These are phyloP conservation scores for Backusella westeae DNA, from an alignment of 192 early-diverging fungal species.

Conservation along the genomic window DNA sequence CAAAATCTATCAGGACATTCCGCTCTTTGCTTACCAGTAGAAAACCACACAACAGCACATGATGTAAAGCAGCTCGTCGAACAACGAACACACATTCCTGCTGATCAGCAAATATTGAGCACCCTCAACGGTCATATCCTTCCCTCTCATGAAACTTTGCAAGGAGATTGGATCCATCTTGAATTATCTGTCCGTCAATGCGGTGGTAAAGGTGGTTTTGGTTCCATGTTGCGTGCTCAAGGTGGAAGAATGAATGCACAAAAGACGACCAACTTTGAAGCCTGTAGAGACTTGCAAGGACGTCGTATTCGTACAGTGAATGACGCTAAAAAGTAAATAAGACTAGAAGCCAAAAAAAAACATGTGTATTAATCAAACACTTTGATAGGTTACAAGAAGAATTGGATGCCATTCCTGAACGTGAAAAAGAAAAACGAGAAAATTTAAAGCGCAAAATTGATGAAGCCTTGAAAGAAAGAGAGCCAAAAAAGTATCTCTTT, in stretches of 20 bases:
- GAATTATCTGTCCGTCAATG: conserved; percentile 52
- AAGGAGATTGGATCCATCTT: conserved; percentile 26
- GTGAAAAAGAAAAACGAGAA: conserved; percentile 61
- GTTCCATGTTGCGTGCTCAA: conserved; percentile 89
- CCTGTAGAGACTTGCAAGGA: conserved; percentile 91
- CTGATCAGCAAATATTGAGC: conserved; percentile 39
- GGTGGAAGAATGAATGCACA: conserved; percentile 86
- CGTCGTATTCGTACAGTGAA: conserved; percentile 86
- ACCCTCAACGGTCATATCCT: conserved; percentile 41
- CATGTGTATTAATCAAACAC: too few species aligned
- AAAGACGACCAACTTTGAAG: conserved; percentile 90
- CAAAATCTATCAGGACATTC: background rate
- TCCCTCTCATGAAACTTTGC: conserved; percentile 36
- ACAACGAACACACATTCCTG: conserved; percentile 42
- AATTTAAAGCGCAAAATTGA: conserved; percentile 76
- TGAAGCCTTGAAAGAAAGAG: conserved; percentile 62
- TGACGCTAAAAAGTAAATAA: conserved; percentile 73
- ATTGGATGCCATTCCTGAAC: conserved; percentile 63
- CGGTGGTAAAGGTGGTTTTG: conserved; percentile 98
- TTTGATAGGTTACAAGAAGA: conserved; percentile 64
- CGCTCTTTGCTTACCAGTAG: conserved; percentile 7
- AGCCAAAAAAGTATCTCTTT: conserved; percentile 74
- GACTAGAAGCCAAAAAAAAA: too few species aligned
- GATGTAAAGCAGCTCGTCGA: conserved; percentile 24
- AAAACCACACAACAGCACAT: background rate